Conservation (phyloP, 345 rosid species). For the Noccaea caerulescens region DNA sequence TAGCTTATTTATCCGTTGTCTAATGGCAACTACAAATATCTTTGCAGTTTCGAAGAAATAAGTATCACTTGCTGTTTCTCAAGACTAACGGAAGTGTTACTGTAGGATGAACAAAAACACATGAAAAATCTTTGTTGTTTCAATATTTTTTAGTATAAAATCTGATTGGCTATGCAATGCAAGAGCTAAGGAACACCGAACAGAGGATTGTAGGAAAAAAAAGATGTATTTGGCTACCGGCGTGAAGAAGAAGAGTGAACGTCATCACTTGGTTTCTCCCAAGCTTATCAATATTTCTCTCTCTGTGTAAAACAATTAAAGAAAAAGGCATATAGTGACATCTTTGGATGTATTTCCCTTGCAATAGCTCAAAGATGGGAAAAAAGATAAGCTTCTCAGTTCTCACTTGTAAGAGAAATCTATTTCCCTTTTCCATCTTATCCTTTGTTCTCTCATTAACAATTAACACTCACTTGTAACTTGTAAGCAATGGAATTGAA, state of each 20-base stretch:
- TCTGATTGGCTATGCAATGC: slow-evolving; percentile 49
- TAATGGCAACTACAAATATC: slow-evolving; percentile 38
- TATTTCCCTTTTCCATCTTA: too few relatives aligned
- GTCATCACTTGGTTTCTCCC: slow-evolving; percentile 39
- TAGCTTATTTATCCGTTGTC: slow-evolving; percentile 48
- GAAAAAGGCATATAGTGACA: too few relatives aligned
- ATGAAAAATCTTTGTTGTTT: slow-evolving; percentile 8
- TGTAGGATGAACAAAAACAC: slow-evolving; percentile 48
- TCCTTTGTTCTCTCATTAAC: too few relatives aligned
- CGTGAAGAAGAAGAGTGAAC: background rate
- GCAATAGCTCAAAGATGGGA: too few relatives aligned
- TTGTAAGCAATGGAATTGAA: too few relatives aligned
- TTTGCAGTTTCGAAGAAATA: slow-evolving; percentile 8
- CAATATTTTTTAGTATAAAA: slow-evolving; percentile 3
- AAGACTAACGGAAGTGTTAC: slow-evolving; percentile 58
- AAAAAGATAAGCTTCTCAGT: too few relatives aligned
- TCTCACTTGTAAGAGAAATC: too few relatives aligned
- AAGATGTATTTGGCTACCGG: slow-evolving; percentile 35
- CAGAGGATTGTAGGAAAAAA: slow-evolving; percentile 51
- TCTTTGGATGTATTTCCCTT: too few relatives aligned
- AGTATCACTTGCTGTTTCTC: slow-evolving; percentile 56
- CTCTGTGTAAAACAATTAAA: slow-evolving; percentile 3
- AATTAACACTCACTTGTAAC: too few relatives aligned
- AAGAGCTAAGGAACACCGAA: slow-evolving; percentile 24
- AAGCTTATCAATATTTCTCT: slow-evolving; percentile 48